Base-by-base conservation (phyloP, 2,329 filamentous ascomycete genomes). In the Colletotrichum sp. region DNA sequence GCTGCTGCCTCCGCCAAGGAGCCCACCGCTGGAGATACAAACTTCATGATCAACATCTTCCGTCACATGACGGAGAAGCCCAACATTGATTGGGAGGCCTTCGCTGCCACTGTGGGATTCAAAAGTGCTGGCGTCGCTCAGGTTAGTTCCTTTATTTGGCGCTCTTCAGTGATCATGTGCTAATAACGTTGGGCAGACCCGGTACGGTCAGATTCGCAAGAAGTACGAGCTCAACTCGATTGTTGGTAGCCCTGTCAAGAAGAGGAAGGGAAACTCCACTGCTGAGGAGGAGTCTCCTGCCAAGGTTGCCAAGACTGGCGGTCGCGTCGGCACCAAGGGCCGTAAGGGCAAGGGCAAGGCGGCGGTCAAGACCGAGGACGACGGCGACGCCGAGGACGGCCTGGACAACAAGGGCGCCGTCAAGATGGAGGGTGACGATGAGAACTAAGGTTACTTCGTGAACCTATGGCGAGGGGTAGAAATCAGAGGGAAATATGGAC, bases 151-250 rank as follows among this genome's bases (percentile, higher is more conserved):
- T 34, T 38, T 15, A 13, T 4, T 66, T 28, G 43, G 43, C 55
- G 15, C 9, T 28, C 34, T 10, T 18, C 24, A 26, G 10, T 2
- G 36, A 18, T 18, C 16, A 4, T 30, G 10, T 70, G 28, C 67
- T 43, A 43, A 63, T 4, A 13, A 32, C 15, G 30, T 6, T 6
- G 1, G 38, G 52, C 72, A 88, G 84, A 84, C 86, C 52, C 87
- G 89, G 61, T 91, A 87, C 72, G 84, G 87, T 5, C 88, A 90
- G 75, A 86, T 90, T 75, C 90, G 87, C 80, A 81, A 82, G 87
- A 1, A 85, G 85, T 5, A 82, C 88, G 58, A 61, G 13, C 58
- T 52, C 55, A 79, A 79, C 48, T 80, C 80, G 74, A 82, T 83
- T 69, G 7, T 30, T 28, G 26, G 24, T 16, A 58, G 24, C 3